phyloP scores from a whole-genome alignment of 768 basidiomycete genomes.

The Antrodiella citrinella region DNA sequence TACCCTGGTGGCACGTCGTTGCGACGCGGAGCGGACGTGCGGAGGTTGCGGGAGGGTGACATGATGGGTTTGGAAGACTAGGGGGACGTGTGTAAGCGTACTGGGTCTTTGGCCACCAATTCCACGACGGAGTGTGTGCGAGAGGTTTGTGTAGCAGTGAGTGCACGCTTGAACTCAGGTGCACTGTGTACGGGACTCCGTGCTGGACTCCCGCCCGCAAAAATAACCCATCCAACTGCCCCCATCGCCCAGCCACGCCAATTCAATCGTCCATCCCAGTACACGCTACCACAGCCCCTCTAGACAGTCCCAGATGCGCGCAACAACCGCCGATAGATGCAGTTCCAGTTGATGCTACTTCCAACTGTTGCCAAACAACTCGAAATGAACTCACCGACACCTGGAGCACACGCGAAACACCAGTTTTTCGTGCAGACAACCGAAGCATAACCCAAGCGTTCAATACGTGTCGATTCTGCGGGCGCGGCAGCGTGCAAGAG shows the following conservation, averaged over 20 bases:
- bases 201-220: neutral
- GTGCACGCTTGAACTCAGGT: too few species aligned
- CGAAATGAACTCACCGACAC: neutral
- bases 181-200: neutral
- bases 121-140: neutral
- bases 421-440: neutral
- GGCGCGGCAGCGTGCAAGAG: neutral
- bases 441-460: neutral
- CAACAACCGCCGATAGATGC: too few species aligned
- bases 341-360: too few species aligned
- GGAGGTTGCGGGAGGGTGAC: slow-evolving; percentile 23
- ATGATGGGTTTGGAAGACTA: slow-evolving; percentile 2
- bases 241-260: neutral
- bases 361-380: too few species aligned
- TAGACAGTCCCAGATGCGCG: too few species aligned
- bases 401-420: neutral
- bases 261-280: too few species aligned
- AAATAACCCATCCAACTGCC: neutral
- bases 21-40: slow-evolving; percentile 23
- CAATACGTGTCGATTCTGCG: too few species aligned
- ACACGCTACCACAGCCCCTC: too few species aligned
- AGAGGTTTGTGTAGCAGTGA: too few species aligned
- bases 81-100: neutral
- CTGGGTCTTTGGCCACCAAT: too few species aligned
- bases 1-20: slow-evolving; percentile 37